Evolutionary conservation across 805 yeast genomes (phyloP).

Genomic region (Yamadazyma endophytica): DNA sequence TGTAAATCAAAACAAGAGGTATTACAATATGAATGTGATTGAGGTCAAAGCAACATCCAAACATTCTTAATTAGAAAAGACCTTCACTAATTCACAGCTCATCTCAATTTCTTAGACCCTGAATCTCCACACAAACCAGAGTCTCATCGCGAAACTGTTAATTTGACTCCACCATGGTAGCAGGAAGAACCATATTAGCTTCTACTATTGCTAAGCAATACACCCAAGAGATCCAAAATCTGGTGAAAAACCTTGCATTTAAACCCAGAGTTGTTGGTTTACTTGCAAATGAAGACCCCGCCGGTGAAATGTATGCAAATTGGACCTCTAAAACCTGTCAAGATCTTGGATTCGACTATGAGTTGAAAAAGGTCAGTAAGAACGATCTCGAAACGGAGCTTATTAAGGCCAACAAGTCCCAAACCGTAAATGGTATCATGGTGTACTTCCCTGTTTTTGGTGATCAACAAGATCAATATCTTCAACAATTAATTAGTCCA

Average conservation of each 20-base stretch:
- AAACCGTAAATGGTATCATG: conserved; percentile 83
- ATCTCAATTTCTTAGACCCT: no score
- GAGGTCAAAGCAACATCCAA: no score
- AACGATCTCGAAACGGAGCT: conserved; percentile 84
- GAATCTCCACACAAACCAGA: conserved; percentile 5
- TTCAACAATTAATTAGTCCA: conserved; percentile 87
- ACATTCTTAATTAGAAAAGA: no score
- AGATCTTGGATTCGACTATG: conserved; percentile 81
- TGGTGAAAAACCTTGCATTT: conserved; percentile 48
- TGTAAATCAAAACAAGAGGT: no score
- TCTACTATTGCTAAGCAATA: conserved; percentile 81
- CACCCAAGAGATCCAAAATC: conserved; percentile 62
- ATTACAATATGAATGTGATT: no score
- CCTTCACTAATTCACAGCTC: no score
- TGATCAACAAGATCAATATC: conserved; percentile 88
- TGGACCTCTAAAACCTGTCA: conserved; percentile 94
- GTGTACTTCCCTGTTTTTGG: conserved; percentile 98
- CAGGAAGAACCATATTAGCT: conserved; percentile 83
- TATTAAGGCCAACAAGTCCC: conserved; percentile 76
- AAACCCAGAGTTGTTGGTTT: conserved; percentile 85
- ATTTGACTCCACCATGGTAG: conserved; percentile 24
- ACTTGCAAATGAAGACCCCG: conserved; percentile 90
- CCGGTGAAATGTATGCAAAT: conserved; percentile 90
- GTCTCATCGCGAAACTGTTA: conserved; percentile 7
- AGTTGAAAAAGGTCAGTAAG: conserved; percentile 66